Evolutionary conservation across 371 early-diverging fungal genomes (phyloP).

Genomic region (Zopfochytrium polystomum): DNA sequence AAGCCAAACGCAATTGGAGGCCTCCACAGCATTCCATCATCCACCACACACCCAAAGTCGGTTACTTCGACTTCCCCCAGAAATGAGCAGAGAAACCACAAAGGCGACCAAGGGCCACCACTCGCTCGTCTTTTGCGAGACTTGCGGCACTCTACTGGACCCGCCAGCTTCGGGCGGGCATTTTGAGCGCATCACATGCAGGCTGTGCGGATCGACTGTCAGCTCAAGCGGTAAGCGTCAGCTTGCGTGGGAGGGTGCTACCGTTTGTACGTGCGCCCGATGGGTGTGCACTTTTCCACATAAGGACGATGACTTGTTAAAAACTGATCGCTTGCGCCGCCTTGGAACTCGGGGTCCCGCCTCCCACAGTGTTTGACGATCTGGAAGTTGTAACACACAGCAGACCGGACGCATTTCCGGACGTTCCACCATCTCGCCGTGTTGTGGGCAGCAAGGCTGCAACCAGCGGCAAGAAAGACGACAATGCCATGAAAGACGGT

Average conservation of each 20-base stretch:
- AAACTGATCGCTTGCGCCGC: conserved; percentile 3
- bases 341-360: not conserved
- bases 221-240: conserved; percentile 61
- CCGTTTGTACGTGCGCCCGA: not conserved
- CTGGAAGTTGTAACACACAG: conserved; percentile 76
- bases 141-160: conserved; percentile 85
- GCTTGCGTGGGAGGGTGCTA: too few species aligned
- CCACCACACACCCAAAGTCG: too few species aligned
- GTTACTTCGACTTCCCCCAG: too few species aligned
- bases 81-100: too few species aligned
- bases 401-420: conserved; percentile 74
- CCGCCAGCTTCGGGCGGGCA: conserved; percentile 64
- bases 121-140: conserved; percentile 79
- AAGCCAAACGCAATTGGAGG: too few species aligned
- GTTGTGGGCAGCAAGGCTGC: too few species aligned
- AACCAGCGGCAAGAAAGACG: conserved; percentile 51
- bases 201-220: conserved; percentile 77
- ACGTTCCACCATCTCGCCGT: too few species aligned
- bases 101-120: too few species aligned
- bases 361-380: conserved; percentile 63
- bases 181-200: conserved; percentile 66
- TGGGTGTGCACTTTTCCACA: not conserved
- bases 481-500: conserved; percentile 62
- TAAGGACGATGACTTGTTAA: not conserved
- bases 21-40: too few species aligned